Base-by-base conservation (phyloP, 805 yeast genomes). In the Vanderwaltozyma yarrowii region DNA sequence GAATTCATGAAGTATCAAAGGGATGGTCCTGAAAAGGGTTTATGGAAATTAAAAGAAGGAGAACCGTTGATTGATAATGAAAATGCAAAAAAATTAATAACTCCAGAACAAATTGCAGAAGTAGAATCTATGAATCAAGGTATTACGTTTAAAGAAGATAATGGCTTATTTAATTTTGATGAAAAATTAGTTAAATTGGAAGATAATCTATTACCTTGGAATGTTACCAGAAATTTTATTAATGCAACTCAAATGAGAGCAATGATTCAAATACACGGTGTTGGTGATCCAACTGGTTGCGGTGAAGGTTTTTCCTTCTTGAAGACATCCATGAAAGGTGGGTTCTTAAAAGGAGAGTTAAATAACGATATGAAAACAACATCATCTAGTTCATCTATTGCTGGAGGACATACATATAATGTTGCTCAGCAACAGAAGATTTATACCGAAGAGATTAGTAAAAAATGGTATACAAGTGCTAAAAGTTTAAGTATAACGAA, bases 1-100 rank as follows among this genome's bases (percentile, higher is more conserved):
- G 98, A 92, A 62, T 92, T 92, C 51, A 92, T 92, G 98, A 96
- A 88, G 52, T 92, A 84, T 52, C 96, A 89, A 62, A 70, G 96
- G 50, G 77, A 80, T 28, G 97, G 97, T 11, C 85, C 80, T 7
- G 96, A 88, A 59, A 95, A 87, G 49, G 96, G 96, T 0, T 82
- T 67, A 52, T 92, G 98, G 98, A 89, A 87, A 53, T 69, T 92
- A 41, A 85, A 85, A 51, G 69, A 73, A 1, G 64, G 67, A 3
- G 82, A 76, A 33, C 67, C 71, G 2, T 66, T 88, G 10, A 92
- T 95, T 1, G 72, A 67, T 30, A 87, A 80, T 52, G 92, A 82
- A 30, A 79, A 75, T 33, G 77, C 84, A 2, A 69, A 89, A 43
- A 65, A 79, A n/a, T 75, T 92, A 80, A 81, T 92, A 23, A 67